Evolutionary conservation across 306 rosid species (phyloP).

Genomic region (Trichosanthes cucumerina): DNA sequence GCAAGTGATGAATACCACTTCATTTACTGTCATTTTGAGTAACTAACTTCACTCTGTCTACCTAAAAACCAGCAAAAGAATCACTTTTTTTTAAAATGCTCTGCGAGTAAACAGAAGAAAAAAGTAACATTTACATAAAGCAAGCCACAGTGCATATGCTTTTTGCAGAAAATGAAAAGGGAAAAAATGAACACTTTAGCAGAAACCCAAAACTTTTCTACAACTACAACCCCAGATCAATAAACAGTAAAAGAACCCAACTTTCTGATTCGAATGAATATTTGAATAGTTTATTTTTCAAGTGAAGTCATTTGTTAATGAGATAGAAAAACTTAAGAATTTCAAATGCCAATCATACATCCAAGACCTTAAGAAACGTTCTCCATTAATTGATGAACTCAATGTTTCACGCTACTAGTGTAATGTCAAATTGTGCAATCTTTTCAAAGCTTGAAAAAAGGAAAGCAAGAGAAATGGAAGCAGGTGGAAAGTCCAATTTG

Average conservation of each 20-base stretch:
- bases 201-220: neutral
- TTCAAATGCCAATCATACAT: neutral
- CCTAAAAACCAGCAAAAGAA: neutral
- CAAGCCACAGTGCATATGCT: neutral
- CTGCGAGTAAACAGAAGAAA: neutral
- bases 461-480: neutral
- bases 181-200: neutral
- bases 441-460: neutral
- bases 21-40: neutral
- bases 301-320: neutral
- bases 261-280: neutral
- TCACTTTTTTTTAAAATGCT: neutral
- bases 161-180: neutral
- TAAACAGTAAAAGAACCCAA: neutral
- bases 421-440: constrained; percentile 7
- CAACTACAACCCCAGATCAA: neutral
- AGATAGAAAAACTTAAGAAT: neutral
- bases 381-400: neutral
- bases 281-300: neutral
- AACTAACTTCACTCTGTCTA: neutral
- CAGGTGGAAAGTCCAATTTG: constrained; percentile 1
- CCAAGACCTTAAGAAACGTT: neutral
- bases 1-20: neutral
- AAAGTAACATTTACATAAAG: neutral
- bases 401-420: neutral